Percentiles rank a stretch among this genome's conserved stretches.
phyloP scores from a whole-genome alignment of 495 filamentous ascomycete species.

The Rusavskia elegans region DNA sequence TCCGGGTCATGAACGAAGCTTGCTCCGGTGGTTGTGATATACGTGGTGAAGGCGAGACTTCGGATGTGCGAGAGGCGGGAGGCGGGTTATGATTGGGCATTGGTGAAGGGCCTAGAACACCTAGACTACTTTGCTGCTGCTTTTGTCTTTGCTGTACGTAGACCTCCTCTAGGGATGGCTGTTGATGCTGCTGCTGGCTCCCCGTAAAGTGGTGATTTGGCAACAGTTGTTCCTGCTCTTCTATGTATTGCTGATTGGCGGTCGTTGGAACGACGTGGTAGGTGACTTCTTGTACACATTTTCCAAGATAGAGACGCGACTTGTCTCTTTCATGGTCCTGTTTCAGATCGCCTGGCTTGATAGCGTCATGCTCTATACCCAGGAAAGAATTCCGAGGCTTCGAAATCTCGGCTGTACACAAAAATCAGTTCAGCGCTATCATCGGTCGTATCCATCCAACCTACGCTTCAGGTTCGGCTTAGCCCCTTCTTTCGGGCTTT shows the following conservation, averaged over 20 bases:
- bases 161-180: conserved; percentile 34
- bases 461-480: conserved; percentile 25
- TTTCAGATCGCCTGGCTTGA: conserved; percentile 38
- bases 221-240: conserved; percentile 26
- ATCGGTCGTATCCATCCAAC: not conserved
- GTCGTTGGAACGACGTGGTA: conserved; percentile 38
- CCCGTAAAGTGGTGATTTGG: conserved; percentile 29
- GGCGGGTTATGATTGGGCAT: conserved; percentile 32
- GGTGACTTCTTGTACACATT: conserved; percentile 36
- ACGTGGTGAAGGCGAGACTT: conserved; percentile 23
- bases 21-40: conserved; percentile 21
- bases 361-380: conserved; percentile 34
- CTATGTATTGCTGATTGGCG: conserved; percentile 23
- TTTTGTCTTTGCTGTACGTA: conserved; percentile 26
- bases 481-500: conserved; percentile 27
- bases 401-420: conserved; percentile 20
- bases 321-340: conserved; percentile 36
- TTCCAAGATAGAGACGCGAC: conserved; percentile 34
- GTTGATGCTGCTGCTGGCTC: conserved; percentile 25
- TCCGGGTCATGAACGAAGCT: conserved; percentile 12
- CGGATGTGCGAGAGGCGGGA: conserved; percentile 25
- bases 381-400: conserved; percentile 25
- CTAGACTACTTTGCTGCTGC: conserved; percentile 28
- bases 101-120: conserved; percentile 27
- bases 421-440: conserved; percentile 3